phyloP scores from a whole-genome alignment of 2,329 filamentous ascomycete genomes.

The Sordariomycetes sp. region DNA sequence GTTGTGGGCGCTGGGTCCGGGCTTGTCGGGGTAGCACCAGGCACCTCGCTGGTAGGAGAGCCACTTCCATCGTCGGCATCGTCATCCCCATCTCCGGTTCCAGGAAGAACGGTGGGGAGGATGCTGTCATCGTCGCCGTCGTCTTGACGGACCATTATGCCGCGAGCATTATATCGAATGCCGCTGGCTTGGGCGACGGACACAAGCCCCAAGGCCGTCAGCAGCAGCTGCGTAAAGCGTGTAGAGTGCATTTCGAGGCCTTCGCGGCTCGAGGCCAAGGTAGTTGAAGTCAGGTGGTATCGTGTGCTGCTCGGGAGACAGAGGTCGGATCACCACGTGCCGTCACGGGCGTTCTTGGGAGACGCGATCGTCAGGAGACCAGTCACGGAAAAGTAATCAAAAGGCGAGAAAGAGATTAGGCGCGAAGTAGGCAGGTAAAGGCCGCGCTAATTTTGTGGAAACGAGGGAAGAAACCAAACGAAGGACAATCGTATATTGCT shows the following conservation, averaged over 20 bases:
- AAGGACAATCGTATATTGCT: too few relatives aligned
- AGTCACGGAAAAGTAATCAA: too few relatives aligned
- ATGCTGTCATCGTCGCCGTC: conserved; percentile 9
- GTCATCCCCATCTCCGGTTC: background rate
- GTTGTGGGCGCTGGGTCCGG: conserved; percentile 1
- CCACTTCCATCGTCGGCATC: conserved; percentile 4
- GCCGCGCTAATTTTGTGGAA: too few relatives aligned
- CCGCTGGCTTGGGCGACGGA: conserved; percentile 32
- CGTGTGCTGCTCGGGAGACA: background rate
- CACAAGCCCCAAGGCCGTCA: conserved; percentile 38
- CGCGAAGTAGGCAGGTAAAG: too few relatives aligned
- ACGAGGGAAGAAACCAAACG: too few relatives aligned
- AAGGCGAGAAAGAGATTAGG: too few relatives aligned
- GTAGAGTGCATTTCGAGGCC: conserved; percentile 33
- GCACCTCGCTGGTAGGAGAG: background rate
- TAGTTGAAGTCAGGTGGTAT: background rate
- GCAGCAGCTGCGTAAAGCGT: conserved; percentile 34
- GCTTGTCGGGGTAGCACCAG: conserved; percentile 1
- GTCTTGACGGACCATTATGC: conserved; percentile 1
- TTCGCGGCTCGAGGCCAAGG: background rate
- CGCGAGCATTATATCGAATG: conserved; percentile 6
- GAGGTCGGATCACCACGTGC: too few relatives aligned
- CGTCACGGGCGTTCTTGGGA: too few relatives aligned
- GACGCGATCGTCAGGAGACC: too few relatives aligned
- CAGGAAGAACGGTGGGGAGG: conserved; percentile 1